Conservation (phyloP, 768 basidiomycete species). For the Hydnum rufescens region DNA sequence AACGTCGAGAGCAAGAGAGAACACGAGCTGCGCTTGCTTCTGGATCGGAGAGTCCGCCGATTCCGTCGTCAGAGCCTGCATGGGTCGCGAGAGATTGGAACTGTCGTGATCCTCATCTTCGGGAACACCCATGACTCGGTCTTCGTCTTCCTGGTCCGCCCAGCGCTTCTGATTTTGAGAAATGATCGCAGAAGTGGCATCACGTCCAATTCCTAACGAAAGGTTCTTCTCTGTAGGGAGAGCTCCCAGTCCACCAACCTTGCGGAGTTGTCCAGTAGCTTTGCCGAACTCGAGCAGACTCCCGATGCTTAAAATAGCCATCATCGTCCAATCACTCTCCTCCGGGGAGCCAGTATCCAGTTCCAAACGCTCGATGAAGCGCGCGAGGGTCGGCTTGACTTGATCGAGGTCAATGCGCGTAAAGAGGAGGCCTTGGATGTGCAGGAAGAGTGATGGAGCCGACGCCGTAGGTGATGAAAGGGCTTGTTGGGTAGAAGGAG, state of each 20-base stretch:
- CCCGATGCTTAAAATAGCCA: constrained; percentile 71
- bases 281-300: constrained; percentile 78
- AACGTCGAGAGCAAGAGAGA: constrained; percentile 59
- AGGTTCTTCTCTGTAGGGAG: not conserved
- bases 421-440: constrained; percentile 93
- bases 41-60: not conserved
- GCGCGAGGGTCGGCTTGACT: constrained; percentile 59
- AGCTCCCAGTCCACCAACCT: constrained; percentile 28
- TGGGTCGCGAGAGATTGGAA: constrained; percentile 9
- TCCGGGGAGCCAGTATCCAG: constrained; percentile 47
- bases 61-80: constrained; percentile 6
- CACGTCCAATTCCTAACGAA: constrained; percentile 23
- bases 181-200: not conserved
- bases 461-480: constrained; percentile 11
- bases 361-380: constrained; percentile 69
- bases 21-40: constrained; percentile 36
- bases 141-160: constrained; percentile 35
- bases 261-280: constrained; percentile 46
- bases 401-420: constrained; percentile 90
- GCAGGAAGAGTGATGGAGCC: constrained; percentile 61
- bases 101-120: constrained; percentile 14
- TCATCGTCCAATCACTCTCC: constrained; percentile 90
- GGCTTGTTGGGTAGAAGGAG: constrained; percentile 26
- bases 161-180: constrained; percentile 20
- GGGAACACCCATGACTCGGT: constrained; percentile 9